These are phyloP conservation scores for Saccharomycopsis sp. DNA, from an alignment of 805 yeast genomes.

Conservation along the genomic window DNA sequence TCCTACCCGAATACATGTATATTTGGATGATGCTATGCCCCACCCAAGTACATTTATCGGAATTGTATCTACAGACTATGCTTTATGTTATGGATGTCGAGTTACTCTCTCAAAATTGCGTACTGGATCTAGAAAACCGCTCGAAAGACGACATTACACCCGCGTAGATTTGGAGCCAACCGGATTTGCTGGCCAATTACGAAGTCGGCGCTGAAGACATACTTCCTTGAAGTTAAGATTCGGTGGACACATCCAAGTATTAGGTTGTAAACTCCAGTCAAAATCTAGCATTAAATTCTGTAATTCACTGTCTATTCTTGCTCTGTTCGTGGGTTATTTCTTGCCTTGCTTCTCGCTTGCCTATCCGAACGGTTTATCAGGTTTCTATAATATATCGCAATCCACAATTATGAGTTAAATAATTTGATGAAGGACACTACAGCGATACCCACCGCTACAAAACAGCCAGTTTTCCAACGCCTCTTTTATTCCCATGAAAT, in stretches of 20 bases:
- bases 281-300: not conserved
- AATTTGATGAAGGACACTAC: too few relatives aligned
- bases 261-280: not conserved
- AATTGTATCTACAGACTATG: too few relatives aligned
- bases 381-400: too few relatives aligned
- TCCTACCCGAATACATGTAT: not conserved
- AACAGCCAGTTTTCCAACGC: not conserved
- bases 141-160: too few relatives aligned
- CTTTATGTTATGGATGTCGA: too few relatives aligned
- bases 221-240: not conserved
- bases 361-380: too few relatives aligned
- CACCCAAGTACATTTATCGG: not conserved
- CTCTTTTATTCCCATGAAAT: not conserved
- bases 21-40: not conserved
- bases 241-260: not conserved
- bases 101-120: too few relatives aligned
- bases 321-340: not conserved
- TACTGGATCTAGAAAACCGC: too few relatives aligned
- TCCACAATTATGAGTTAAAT: too few relatives aligned
- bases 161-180: too few relatives aligned
- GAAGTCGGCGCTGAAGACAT: too few relatives aligned
- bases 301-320: not conserved
- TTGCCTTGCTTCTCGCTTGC: not conserved
- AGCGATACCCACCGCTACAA: too few relatives aligned
- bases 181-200: not conserved